phyloP scores from a whole-genome alignment of 345 rosid species.

The Litchi chinensis region DNA sequence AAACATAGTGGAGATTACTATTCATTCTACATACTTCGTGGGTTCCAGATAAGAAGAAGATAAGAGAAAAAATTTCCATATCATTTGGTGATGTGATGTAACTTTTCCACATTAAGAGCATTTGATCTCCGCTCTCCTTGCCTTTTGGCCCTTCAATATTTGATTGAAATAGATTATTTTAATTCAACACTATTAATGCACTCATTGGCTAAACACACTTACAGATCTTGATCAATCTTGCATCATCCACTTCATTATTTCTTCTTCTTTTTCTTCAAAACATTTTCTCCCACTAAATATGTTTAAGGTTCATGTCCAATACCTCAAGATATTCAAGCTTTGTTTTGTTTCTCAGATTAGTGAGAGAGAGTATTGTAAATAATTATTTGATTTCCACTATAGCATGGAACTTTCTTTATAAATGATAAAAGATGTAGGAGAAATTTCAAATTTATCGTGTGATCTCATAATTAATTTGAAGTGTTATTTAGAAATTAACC shows the following conservation, averaged over 20 bases:
- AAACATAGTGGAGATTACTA: conserved; percentile 14
- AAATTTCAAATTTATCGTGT: too few species aligned
- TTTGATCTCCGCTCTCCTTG: neutral
- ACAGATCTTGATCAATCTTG: neutral
- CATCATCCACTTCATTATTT: neutral
- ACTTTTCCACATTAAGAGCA: neutral
- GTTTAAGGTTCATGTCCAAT: neutral
- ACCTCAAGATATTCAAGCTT: neutral
- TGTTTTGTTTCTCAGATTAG: too few species aligned
- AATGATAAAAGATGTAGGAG: too few species aligned
- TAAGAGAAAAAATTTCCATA: neutral
- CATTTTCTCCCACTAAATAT: neutral
- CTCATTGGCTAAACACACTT: neutral
- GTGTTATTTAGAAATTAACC: neutral
- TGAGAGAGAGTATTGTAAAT: too few species aligned
- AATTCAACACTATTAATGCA: neutral
- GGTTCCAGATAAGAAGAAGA: conserved; percentile 28
- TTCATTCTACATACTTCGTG: conserved; percentile 9
- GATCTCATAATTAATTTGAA: neutral
- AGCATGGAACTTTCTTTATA: too few species aligned
- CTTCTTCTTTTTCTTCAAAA: too few species aligned
- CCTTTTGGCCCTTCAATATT: neutral
- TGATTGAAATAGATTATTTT: neutral
- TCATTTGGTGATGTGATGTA: conserved; percentile 9
- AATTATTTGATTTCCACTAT: too few species aligned